Percentiles rank a stretch among this genome's conserved stretches.
Conservation (phyloP, 768 basidiomycete species). For the Amyloporia xantha region DNA sequence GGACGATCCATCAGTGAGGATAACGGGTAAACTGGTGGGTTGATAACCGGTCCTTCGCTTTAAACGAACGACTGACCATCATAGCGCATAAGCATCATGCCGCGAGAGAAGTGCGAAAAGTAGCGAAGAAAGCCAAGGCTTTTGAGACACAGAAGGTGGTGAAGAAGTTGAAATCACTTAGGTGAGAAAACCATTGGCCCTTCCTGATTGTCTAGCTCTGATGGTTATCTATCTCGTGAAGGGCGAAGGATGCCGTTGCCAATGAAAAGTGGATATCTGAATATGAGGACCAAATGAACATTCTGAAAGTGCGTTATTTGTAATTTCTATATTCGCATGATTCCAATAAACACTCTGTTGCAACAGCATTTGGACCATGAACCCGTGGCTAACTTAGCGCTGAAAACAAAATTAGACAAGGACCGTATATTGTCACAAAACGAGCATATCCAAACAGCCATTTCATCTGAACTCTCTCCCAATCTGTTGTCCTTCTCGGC, state of each 20-base stretch:
- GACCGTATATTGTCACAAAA: slow-evolving; percentile 52
- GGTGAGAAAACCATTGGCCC: slow-evolving; percentile 35
- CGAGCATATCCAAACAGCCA: slow-evolving; percentile 36
- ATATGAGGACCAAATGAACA: slow-evolving; percentile 52
- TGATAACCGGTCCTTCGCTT: neutral
- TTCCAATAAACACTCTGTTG: neutral
- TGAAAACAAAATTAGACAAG: slow-evolving; percentile 69
- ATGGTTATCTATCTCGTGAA: neutral
- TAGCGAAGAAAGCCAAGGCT: slow-evolving; percentile 72
- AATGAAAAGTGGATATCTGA: slow-evolving; percentile 35
- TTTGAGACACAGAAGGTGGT: slow-evolving; percentile 81
- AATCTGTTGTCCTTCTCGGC: slow-evolving; percentile 28
- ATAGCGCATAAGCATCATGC: slow-evolving; percentile 58
- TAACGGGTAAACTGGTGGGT: slow-evolving; percentile 1
- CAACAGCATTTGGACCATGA: slow-evolving; percentile 53
- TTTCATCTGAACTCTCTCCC: slow-evolving; percentile 38
- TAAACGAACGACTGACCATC: neutral
- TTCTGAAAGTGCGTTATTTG: slow-evolving; percentile 50
- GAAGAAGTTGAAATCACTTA: slow-evolving; percentile 67
- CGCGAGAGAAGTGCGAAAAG: slow-evolving; percentile 63
- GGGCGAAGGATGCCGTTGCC: slow-evolving; percentile 30
- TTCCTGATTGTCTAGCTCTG: neutral
- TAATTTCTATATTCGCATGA: neutral
- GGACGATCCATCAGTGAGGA: neutral
- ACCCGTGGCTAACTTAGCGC: slow-evolving; percentile 54